Conservation (phyloP, 495 filamentous ascomycete species). For the Podospora sp. region DNA sequence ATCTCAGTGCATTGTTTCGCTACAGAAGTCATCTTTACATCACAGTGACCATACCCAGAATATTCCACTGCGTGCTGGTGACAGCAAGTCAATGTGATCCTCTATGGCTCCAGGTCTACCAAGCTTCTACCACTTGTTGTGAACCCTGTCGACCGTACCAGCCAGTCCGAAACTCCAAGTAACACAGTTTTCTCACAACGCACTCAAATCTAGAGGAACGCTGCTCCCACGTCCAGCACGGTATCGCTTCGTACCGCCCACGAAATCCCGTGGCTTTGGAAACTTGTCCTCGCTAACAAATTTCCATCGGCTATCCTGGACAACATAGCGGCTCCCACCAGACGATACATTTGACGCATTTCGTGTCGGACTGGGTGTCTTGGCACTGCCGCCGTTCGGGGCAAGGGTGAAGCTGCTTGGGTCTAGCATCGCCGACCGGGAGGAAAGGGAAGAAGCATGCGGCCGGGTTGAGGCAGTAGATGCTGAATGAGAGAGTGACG, state of each 20-base stretch:
- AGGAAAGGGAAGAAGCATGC: slow-evolving; percentile 41
- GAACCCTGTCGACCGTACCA: background rate
- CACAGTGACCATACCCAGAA: background rate
- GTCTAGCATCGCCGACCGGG: slow-evolving; percentile 62
- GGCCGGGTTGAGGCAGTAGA: slow-evolving; percentile 37
- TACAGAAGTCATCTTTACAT: background rate
- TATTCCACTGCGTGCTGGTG: background rate
- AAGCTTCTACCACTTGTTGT: background rate
- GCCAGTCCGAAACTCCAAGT: background rate
- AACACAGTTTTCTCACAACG: slow-evolving; percentile 21
- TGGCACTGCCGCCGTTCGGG: slow-evolving; percentile 47
- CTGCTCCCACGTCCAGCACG: slow-evolving; percentile 89
- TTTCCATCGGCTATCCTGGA: slow-evolving; percentile 84
- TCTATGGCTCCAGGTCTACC: background rate
- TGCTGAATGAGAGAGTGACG: slow-evolving; percentile 37
- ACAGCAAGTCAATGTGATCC: background rate
- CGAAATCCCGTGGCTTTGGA: slow-evolving; percentile 81
- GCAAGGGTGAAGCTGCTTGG: slow-evolving; percentile 76
- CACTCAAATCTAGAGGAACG: slow-evolving; percentile 83
- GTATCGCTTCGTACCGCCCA: slow-evolving; percentile 72
- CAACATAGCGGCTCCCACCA: slow-evolving; percentile 52
- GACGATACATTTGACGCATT: slow-evolving; percentile 30
- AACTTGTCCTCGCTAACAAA: slow-evolving; percentile 82
- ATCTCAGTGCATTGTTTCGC: background rate
- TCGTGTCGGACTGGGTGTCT: slow-evolving; percentile 48